Evolutionary conservation across 2,329 filamentous ascomycete genomes (phyloP).

Genomic region (Phaeosphaeria sp.): DNA sequence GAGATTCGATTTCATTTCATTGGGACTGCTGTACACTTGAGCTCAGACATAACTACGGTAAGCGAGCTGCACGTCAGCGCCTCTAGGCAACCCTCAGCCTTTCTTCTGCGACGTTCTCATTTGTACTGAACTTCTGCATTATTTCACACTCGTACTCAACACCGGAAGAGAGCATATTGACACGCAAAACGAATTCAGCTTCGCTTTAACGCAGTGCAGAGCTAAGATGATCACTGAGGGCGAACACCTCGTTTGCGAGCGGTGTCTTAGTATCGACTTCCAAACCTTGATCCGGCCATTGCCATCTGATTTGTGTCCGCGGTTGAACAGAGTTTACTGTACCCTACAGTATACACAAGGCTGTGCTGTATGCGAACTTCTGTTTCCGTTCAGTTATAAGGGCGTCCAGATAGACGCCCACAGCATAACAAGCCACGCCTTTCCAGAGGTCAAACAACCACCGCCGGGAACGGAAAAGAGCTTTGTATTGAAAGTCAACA

Average conservation of each 20-base stretch:
- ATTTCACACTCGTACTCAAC: background rate
- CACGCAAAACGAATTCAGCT: background rate
- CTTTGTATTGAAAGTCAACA: background rate
- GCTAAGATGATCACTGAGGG: background rate
- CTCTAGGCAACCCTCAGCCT: background rate
- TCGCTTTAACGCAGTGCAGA: background rate
- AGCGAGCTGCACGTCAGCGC: background rate
- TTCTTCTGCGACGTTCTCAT: background rate
- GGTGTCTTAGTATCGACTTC: background rate
- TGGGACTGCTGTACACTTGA: too few species aligned
- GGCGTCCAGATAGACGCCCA: background rate
- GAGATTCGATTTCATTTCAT: too few species aligned
- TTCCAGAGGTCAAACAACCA: background rate
- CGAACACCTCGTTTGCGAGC: background rate
- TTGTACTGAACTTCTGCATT: background rate
- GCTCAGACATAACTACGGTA: background rate
- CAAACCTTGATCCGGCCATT: background rate
- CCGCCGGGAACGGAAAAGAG: background rate
- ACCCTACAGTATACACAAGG: background rate
- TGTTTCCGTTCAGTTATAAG: background rate
- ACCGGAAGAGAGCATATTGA: background rate
- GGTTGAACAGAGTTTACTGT: background rate
- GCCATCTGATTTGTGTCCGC: background rate
- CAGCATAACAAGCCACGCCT: background rate
- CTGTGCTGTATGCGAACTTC: background rate